Percentiles rank a stretch among this genome's conserved stretches.
Conservation (phyloP, 108 stramenopile genomes). For the Cyclotella kingstonii region DNA sequence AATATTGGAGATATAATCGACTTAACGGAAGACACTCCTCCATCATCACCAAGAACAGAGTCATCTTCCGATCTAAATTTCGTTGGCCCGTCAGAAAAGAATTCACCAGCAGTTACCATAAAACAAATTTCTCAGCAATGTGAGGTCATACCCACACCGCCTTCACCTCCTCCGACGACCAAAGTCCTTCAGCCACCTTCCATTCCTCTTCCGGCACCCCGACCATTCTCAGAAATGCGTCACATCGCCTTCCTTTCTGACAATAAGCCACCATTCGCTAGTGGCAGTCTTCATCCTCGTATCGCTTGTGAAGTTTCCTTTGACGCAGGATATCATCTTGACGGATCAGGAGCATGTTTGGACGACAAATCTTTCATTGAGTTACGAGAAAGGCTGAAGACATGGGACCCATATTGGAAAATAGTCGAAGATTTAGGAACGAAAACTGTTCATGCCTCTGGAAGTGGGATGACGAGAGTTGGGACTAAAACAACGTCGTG, state of each 20-base stretch:
- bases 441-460: constrained; percentile 5
- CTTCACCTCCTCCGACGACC: constrained; percentile 22
- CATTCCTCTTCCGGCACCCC: constrained; percentile 13
- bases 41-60: not conserved
- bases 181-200: constrained; percentile 13
- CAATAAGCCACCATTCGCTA: constrained; percentile 1
- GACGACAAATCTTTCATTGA: constrained; percentile 17
- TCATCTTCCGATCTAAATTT: not conserved
- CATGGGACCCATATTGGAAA: constrained; percentile 68
- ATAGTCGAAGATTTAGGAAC: constrained; percentile 38
- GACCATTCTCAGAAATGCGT: constrained; percentile 18
- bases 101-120: not conserved
- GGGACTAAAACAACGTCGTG: constrained; percentile 36
- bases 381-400: constrained; percentile 32
- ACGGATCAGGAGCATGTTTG: constrained; percentile 25
- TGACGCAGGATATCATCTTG: constrained; percentile 29
- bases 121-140: too few species aligned
- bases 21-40: constrained; percentile 12
- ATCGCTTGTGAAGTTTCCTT: not conserved
- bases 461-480: constrained; percentile 10
- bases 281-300: constrained; percentile 14
- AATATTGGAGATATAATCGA: constrained; percentile 20
- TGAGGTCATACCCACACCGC: too few species aligned
- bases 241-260: constrained; percentile 16
- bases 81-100: not conserved